Percentiles rank a stretch among this genome's conserved stretches.
phyloP scores from a whole-genome alignment of 1,284 basidiomycete genomes.

The Rhodotorula glutinis region DNA sequence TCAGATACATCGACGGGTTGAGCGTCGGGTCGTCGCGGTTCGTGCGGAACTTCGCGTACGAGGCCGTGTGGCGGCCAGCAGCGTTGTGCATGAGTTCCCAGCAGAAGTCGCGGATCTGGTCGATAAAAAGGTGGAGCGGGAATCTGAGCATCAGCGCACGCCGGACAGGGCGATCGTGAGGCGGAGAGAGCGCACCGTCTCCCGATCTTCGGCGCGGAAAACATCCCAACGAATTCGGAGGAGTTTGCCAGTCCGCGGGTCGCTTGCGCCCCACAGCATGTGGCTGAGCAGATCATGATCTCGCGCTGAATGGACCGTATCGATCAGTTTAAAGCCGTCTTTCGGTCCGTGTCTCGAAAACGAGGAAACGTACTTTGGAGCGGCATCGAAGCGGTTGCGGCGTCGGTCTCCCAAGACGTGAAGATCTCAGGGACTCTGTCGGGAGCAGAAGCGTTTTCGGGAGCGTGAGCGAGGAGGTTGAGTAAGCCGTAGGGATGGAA shows the following conservation, averaged over 20 bases:
- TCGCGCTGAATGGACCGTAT: conserved; percentile 51
- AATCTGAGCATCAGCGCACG: background rate
- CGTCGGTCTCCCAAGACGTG: conserved; percentile 48
- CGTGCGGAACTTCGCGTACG: conserved; percentile 1
- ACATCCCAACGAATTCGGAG: conserved; percentile 81
- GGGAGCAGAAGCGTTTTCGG: conserved; percentile 72
- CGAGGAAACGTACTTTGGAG: conserved; percentile 62
- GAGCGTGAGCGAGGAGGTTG: conserved; percentile 81
- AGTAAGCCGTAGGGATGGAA: conserved; percentile 81
- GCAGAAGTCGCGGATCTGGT: conserved; percentile 66
- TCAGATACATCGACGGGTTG: conserved; percentile 79
- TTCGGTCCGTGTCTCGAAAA: too few species aligned
- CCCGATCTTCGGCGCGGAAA: conserved; percentile 74
- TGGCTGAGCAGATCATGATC: conserved; percentile 82
- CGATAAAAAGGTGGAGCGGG: too few species aligned
- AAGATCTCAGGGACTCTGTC: conserved; percentile 71
- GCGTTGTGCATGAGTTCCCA: conserved; percentile 49
- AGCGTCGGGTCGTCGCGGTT: conserved; percentile 65
- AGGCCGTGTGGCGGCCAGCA: background rate
- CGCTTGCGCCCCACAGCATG: conserved; percentile 60
- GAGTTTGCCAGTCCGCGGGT: conserved; percentile 11
- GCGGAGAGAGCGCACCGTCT: conserved; percentile 48
- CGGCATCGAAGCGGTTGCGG: conserved; percentile 59
- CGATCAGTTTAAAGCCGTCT: background rate
- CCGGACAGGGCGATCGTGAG: background rate